Evolutionary conservation across 2,329 filamentous ascomycete species (phyloP).

Genomic region (Aspergillus sp.): DNA sequence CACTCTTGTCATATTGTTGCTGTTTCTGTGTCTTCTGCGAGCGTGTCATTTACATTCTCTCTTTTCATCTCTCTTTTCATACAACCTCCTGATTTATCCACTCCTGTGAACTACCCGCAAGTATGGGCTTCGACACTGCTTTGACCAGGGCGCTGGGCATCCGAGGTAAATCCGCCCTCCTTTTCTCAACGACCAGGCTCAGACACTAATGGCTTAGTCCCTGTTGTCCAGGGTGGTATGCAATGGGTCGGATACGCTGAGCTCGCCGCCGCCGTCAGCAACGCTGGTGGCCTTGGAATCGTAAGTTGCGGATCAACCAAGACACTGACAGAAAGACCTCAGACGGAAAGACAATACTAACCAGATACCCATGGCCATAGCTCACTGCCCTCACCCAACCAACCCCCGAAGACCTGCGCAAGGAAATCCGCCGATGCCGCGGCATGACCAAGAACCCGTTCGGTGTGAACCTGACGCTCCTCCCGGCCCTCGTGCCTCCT

Average conservation of each 20-base stretch:
- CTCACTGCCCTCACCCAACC: slow-evolving; percentile 76
- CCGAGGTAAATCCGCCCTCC: slow-evolving; percentile 30
- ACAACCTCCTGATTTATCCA: background rate
- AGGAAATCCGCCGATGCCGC: slow-evolving; percentile 86
- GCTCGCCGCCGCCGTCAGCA: slow-evolving; percentile 54
- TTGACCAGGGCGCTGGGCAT: slow-evolving; percentile 62
- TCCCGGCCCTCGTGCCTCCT: slow-evolving; percentile 84
- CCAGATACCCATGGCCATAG: slow-evolving; percentile 31
- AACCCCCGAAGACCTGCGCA: slow-evolving; percentile 83
- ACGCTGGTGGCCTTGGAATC: slow-evolving; percentile 54
- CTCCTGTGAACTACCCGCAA: slow-evolving; percentile 9
- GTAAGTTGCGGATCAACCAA: slow-evolving; percentile 29
- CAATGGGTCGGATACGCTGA: slow-evolving; percentile 58
- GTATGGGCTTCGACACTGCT: slow-evolving; percentile 65
- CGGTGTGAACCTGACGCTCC: slow-evolving; percentile 91
- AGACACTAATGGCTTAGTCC: slow-evolving; percentile 34
- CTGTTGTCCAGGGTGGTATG: slow-evolving; percentile 54
- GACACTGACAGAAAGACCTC: background rate
- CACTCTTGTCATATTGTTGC: slow-evolving; percentile 4
- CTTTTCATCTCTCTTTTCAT: slow-evolving; percentile 1
- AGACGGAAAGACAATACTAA: background rate
- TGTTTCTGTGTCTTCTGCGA: background rate
- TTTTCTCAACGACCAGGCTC: background rate
- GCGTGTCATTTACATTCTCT: background rate
- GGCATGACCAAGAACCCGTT: slow-evolving; percentile 67